Evolutionary conservation across 805 yeast genomes (phyloP).

Genomic region (Pichia heedii): DNA sequence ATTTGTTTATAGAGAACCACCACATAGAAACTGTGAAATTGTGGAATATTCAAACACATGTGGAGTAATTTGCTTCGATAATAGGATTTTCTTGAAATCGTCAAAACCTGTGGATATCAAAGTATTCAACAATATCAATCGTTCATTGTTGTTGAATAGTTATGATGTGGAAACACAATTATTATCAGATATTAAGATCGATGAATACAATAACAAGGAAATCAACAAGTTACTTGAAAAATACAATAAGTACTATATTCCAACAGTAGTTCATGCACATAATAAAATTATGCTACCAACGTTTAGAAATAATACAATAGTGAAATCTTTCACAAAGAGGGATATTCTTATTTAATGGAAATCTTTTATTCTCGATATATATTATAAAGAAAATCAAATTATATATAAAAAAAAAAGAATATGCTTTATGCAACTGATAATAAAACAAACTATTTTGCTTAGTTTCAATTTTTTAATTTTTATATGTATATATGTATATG

Average conservation of each 20-base stretch:
- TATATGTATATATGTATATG: too few relatives aligned
- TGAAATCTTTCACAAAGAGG: neutral
- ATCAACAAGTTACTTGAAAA: neutral
- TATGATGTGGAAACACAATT: neutral
- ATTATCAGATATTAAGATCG: too few relatives aligned
- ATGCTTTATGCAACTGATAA: too few relatives aligned
- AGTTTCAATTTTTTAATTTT: too few relatives aligned
- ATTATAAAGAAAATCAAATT: too few relatives aligned
- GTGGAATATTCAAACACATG: neutral
- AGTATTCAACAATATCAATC: neutral
- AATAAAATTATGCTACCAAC: neutral
- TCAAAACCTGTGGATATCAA: neutral
- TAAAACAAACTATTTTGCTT: too few relatives aligned
- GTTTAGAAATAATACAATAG: neutral
- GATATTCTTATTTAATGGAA: neutral
- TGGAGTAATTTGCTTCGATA: neutral
- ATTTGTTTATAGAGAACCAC: neutral
- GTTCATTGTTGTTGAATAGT: too few relatives aligned
- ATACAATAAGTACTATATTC: neutral
- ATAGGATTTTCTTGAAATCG: neutral
- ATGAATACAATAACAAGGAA: neutral
- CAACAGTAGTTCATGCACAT: neutral
- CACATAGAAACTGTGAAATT: neutral
- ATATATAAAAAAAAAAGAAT: too few relatives aligned
- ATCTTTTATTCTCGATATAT: too few relatives aligned